phyloP scores from a whole-genome alignment of 192 early-diverging fungal species.

The Coemansia pectinata region DNA sequence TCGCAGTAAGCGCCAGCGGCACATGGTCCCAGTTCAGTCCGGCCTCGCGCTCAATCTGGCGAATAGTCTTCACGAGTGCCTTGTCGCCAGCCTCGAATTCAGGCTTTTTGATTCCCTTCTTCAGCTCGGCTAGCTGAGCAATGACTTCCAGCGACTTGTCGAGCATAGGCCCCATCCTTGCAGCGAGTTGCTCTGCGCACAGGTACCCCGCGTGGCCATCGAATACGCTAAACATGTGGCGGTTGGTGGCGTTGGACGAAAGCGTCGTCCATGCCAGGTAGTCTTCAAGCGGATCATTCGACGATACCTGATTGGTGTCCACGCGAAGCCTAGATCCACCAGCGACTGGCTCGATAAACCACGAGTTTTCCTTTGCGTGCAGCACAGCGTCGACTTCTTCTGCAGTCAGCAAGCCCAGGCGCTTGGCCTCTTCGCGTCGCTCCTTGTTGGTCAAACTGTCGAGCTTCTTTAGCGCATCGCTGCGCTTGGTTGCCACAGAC shows the following conservation, averaged over 20 bases:
- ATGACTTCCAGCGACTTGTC: slow-evolving; percentile 18
- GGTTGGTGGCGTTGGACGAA: background rate
- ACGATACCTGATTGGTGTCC: slow-evolving; percentile 48
- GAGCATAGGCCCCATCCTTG: slow-evolving; percentile 45
- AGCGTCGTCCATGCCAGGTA: slow-evolving; percentile 36
- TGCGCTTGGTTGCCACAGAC: slow-evolving; percentile 39
- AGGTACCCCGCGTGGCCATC: slow-evolving; percentile 37
- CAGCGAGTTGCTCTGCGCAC: slow-evolving; percentile 38
- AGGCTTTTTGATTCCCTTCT: background rate
- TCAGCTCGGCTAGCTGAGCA: slow-evolving; percentile 2
- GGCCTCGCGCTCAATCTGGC: slow-evolving; percentile 23
- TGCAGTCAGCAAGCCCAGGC: slow-evolving; percentile 28
- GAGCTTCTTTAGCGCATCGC: slow-evolving; percentile 24
- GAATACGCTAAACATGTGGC: slow-evolving; percentile 41
- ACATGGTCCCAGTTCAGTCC: slow-evolving; percentile 38
- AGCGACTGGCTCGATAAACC: slow-evolving; percentile 5
- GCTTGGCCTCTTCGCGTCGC: slow-evolving; percentile 20
- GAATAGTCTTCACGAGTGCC: slow-evolving; percentile 12
- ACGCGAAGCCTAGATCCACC: background rate
- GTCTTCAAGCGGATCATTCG: slow-evolving; percentile 53
- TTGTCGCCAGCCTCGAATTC: background rate
- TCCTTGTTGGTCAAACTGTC: slow-evolving; percentile 17
- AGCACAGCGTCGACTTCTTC: slow-evolving; percentile 45
- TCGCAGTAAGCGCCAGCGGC: slow-evolving; percentile 22
- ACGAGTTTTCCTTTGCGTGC: slow-evolving; percentile 35